A percentile compares a stretch with the other conserved stretches of the same genome.
phyloP scores from a whole-genome alignment of 2,329 filamentous ascomycete species.

The Microdochium paspali region DNA sequence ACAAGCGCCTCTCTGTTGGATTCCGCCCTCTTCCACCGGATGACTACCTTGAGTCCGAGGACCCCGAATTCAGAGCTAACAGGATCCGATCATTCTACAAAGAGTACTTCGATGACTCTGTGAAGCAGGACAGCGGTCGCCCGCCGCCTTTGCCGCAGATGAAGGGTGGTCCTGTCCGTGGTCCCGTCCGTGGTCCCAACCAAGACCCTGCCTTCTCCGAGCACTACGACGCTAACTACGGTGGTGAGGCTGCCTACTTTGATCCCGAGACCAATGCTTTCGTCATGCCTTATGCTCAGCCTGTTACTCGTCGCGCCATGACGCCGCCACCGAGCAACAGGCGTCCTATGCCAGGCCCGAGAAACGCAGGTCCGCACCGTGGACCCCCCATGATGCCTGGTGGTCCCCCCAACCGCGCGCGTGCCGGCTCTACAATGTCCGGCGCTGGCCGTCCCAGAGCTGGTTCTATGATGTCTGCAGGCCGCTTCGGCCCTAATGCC shows the following conservation, averaged over 20 bases:
- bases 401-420: slow-evolving; percentile 44
- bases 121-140: slow-evolving; percentile 12
- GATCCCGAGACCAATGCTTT: slow-evolving; percentile 62
- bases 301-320: slow-evolving; percentile 84
- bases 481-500: slow-evolving; percentile 14
- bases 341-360: slow-evolving; percentile 22
- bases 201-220: slow-evolving; percentile 50
- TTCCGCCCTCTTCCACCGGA: slow-evolving; percentile 83
- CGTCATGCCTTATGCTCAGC: slow-evolving; percentile 76
- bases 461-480: slow-evolving; percentile 35
- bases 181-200: too few species aligned
- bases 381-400: slow-evolving; percentile 26
- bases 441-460: slow-evolving; percentile 30
- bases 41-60: slow-evolving; percentile 69
- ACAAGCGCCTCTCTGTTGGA: slow-evolving; percentile 55
- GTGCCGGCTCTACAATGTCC: slow-evolving; percentile 32
- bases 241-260: slow-evolving; percentile 53
- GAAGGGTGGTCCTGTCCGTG: slow-evolving; percentile 5
- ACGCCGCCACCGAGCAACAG: slow-evolving; percentile 65
- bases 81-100: slow-evolving; percentile 98
- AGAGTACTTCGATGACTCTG: slow-evolving; percentile 89
- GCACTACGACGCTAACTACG: slow-evolving; percentile 64
- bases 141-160: slow-evolving; percentile 12
- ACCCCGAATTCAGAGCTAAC: slow-evolving; percentile 90
- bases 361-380: slow-evolving; percentile 16